Evolutionary conservation across 2,329 filamentous ascomycete species (phyloP).

Genomic region (Epichloe elymi): DNA sequence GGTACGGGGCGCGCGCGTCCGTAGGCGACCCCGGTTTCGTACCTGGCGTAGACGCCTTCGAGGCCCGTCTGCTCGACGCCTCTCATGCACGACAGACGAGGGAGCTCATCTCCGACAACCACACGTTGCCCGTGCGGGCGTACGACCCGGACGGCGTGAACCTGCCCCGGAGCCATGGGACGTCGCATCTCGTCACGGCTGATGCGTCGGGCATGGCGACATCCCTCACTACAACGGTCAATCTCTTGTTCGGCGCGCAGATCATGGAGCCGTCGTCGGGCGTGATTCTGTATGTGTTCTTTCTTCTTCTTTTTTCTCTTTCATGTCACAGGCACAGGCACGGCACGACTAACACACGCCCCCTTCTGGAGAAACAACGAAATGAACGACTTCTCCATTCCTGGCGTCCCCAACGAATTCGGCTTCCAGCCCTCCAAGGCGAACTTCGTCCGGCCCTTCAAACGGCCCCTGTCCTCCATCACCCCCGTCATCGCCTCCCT

Average conservation of each 20-base stretch:
- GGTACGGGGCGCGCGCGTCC: conserved; percentile 64
- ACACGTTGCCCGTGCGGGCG: conserved; percentile 56
- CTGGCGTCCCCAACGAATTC: conserved; percentile 64
- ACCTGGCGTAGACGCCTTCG: conserved; percentile 44
- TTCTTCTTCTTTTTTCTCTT: not conserved
- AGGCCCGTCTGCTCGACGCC: conserved; percentile 53
- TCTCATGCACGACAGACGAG: conserved; percentile 47
- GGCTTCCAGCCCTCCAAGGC: conserved; percentile 67
- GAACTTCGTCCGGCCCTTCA: conserved; percentile 71
- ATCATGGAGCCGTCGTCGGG: conserved; percentile 73
- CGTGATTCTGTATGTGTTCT: conserved; percentile 47
- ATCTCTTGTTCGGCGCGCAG: conserved; percentile 70
- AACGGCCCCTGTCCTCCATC: conserved; percentile 74
- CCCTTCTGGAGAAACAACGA: conserved; percentile 38
- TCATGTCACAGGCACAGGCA: not conserved
- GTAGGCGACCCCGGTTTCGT: conserved; percentile 77
- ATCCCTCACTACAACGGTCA: conserved; percentile 76
- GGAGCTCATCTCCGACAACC: conserved; percentile 54
- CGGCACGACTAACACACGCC: not conserved
- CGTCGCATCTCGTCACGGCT: conserved; percentile 58
- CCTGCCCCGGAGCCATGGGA: conserved; percentile 57
- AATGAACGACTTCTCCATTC: conserved; percentile 77
- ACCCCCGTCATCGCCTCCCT: conserved; percentile 62
- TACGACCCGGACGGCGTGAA: conserved; percentile 62
- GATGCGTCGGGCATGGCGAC: conserved; percentile 65